Evolutionary conservation across 225 moss, liverwort and hornwort species (phyloP).

Genomic region (Bryum argenteum): DNA sequence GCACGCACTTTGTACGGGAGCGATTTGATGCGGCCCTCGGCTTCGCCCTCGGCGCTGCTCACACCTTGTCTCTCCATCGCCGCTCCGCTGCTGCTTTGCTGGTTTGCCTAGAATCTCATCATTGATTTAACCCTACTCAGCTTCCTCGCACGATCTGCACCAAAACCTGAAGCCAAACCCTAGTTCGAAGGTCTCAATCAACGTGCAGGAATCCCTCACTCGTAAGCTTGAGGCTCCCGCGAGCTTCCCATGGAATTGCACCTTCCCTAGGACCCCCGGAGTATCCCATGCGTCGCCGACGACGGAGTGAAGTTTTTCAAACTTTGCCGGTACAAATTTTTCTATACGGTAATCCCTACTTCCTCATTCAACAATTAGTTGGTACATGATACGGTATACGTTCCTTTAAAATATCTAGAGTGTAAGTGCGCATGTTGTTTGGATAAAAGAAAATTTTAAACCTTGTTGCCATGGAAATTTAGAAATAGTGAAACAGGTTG

Average conservation of each 20-base stretch:
- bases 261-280: background rate
- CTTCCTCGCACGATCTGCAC: background rate
- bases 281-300: too few species aligned
- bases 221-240: background rate
- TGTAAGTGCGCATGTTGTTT: too few species aligned
- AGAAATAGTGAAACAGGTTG: too few species aligned
- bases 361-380: too few species aligned
- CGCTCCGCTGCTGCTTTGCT: background rate
- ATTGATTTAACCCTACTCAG: conserved; percentile 19
- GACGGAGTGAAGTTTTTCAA: too few species aligned
- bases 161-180: conserved; percentile 23
- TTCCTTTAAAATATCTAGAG: too few species aligned
- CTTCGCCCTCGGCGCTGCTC: conserved; percentile 62
- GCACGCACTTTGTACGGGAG: conserved; percentile 76
- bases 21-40: conserved; percentile 72
- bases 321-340: too few species aligned
- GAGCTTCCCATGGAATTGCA: background rate
- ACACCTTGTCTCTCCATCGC: conserved; percentile 51
- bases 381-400: too few species aligned
- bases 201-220: background rate
- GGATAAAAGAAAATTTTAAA: too few species aligned
- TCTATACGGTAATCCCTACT: too few species aligned
- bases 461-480: too few species aligned
- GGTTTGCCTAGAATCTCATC: conserved; percentile 27
- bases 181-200: background rate